phyloP scores from a whole-genome alignment of 441 rosid species.

The Gossypium laxum region DNA sequence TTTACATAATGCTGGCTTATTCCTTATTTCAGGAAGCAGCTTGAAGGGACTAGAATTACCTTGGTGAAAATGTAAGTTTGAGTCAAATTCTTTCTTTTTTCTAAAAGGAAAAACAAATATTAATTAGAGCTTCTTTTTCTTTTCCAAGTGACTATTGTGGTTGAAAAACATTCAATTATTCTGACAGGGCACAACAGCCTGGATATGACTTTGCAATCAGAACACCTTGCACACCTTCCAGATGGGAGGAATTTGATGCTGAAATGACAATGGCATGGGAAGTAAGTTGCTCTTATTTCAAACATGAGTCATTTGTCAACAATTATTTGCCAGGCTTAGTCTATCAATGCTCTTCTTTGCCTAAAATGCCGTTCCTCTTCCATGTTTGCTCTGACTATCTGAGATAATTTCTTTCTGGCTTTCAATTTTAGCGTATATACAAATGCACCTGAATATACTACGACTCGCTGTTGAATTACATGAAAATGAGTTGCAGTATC shows the following conservation, averaged over 20 bases:
- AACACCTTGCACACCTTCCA: conserved; percentile 89
- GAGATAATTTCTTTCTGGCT: neutral
- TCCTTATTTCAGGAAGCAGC: conserved; percentile 63
- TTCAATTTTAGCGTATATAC: neutral
- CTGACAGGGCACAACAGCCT: conserved; percentile 48
- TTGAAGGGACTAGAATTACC: conserved; percentile 93
- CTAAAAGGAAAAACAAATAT: neutral
- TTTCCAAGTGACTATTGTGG: neutral
- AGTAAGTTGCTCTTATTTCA: conserved; percentile 39
- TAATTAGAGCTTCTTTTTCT: conserved; percentile 1
- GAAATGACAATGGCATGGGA: conserved; percentile 94
- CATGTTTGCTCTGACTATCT: neutral
- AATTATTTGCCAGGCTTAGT: conserved; percentile 1
- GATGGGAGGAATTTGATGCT: conserved; percentile 85
- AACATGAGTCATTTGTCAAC: neutral
- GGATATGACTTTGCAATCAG: conserved; percentile 84
- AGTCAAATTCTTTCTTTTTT: neutral
- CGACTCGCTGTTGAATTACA: neutral
- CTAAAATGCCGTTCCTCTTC: neutral
- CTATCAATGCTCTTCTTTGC: neutral
- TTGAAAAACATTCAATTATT: conserved; percentile 17
- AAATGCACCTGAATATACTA: neutral
- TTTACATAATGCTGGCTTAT: conserved; percentile 14
- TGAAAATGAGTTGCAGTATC: neutral
- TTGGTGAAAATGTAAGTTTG: conserved; percentile 47